A percentile compares a stretch with the other conserved stretches of the same genome.
Evolutionary conservation across 805 yeast species (phyloP).

Genomic region (Kuraishia ogatae): DNA sequence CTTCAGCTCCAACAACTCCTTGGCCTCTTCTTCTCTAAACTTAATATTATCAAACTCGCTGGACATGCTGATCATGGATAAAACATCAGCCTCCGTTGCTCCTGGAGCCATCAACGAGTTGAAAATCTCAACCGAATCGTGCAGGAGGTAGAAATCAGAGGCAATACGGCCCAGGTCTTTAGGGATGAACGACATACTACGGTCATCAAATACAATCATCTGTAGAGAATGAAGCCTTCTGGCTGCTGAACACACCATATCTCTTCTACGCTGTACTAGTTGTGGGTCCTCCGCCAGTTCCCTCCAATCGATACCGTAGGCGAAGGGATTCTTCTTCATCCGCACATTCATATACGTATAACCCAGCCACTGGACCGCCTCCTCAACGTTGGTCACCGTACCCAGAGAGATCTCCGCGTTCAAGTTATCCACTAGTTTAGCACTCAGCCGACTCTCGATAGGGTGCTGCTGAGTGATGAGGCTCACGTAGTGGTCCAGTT

Average conservation of each 20-base stretch:
- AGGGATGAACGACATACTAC: conserved; percentile 66
- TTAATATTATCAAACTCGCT: conserved; percentile 89
- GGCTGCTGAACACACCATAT: conserved; percentile 75
- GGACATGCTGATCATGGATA: conserved; percentile 85
- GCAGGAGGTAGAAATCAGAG: conserved; percentile 82
- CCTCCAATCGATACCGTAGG: conserved; percentile 85
- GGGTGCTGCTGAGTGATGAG: conserved; percentile 92
- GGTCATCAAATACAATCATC: conserved; percentile 89
- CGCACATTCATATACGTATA: conserved; percentile 91
- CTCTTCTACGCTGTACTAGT: conserved; percentile 62
- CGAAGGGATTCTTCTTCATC: conserved; percentile 90
- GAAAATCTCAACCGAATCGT: conserved; percentile 82
- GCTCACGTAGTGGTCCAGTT: conserved; percentile 81
- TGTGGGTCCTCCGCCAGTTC: conserved; percentile 79
- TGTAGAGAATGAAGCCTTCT: conserved; percentile 76
- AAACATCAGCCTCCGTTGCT: conserved; percentile 87
- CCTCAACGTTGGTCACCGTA: conserved; percentile 88
- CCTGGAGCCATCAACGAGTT: conserved; percentile 74
- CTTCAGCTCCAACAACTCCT: conserved; percentile 55
- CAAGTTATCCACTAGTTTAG: conserved; percentile 79
- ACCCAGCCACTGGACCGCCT: conserved; percentile 96
- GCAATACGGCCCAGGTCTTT: conserved; percentile 93
- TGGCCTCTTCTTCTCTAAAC: conserved; percentile 78
- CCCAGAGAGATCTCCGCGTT: conserved; percentile 97
- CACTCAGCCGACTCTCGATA: conserved; percentile 76